Base-by-base conservation (phyloP, 148 eudicot species). In the Mesembryanthemum crystallinum region DNA sequence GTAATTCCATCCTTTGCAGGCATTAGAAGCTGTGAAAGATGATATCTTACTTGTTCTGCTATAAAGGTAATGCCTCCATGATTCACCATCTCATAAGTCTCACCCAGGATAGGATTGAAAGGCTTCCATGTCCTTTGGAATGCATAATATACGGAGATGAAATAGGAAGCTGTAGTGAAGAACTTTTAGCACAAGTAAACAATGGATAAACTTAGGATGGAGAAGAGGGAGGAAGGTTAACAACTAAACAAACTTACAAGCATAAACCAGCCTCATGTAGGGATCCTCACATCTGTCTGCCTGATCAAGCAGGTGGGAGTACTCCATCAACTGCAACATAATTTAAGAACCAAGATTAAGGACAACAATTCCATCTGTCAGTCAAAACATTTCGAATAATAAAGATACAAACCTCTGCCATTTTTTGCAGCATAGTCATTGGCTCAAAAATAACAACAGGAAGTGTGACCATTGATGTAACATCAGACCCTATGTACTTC, bases 361-460 rank as follows among this genome's bases (percentile, higher is more conserved):
- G 21, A 33, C 45, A 14, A 64, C 17, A 11, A 33, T 35, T 29
- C 13, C 45, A 64, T 64, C 33, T 18, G 23, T 64, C 47, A 15
- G 9, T 63, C 33, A 15, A 63, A 63, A 63, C 67, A 63, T 63
- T 18, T 30, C 20, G 30, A 61, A 30, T 12, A 8, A 30, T 17
- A 45, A 13, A 11, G 55, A 52, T 54, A 81, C 82, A 80, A 83
- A 95, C 99, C 99, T 95, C 99, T 12, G 99, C 99, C 92, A 95
- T 91, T 87, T 92, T 95, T 76, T 95, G 99, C 77, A 92, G 88
- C 97, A 92, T 92, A 27, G 99, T 89, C 99, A 95, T 92, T 23
- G 99, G 99, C 93, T 95, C 99, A 85, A 92, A 95, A 71, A 95
- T 95, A 72, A 89, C 85, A 27, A 95, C 99, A 2, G 99, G 99